phyloP scores from a whole-genome alignment of 306 rosid species.

The Delonix regia region DNA sequence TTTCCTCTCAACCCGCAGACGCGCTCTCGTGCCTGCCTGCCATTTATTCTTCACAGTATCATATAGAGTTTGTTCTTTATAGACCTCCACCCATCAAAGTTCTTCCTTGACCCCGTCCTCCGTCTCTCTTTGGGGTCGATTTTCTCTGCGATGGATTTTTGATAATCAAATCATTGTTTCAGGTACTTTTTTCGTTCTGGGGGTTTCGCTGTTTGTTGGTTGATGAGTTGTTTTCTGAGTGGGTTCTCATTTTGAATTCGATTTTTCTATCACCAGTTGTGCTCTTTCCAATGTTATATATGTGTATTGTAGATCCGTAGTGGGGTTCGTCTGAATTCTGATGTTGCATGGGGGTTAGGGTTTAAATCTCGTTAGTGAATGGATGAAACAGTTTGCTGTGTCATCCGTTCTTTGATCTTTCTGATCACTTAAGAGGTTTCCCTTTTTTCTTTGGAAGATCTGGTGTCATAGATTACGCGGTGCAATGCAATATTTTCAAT shows the following conservation, averaged over 20 bases:
- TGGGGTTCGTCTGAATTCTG: conserved; percentile 21
- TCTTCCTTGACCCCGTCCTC: not conserved
- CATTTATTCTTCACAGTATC: conserved; percentile 23
- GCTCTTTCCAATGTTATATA: not conserved
- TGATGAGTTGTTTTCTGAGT: not conserved
- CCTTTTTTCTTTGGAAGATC: not conserved
- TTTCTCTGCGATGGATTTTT: conserved; percentile 35
- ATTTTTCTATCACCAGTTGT: not conserved
- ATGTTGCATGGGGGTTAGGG: conserved; percentile 35
- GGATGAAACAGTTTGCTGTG: conserved; percentile 29
- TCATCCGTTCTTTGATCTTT: conserved; percentile 21
- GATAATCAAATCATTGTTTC: conserved; percentile 39
- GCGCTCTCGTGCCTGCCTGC: conserved; percentile 37
- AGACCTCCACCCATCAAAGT: conserved; percentile 25
- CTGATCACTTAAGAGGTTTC: not conserved
- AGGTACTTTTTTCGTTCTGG: conserved; percentile 28
- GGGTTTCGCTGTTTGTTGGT: not conserved
- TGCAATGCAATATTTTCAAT: conserved; percentile 5
- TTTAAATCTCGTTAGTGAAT: conserved; percentile 28
- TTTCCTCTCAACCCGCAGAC: conserved; percentile 40
- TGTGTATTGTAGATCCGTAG: conserved; percentile 37
- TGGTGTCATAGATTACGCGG: not conserved
- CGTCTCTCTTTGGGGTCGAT: not conserved
- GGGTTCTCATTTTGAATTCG: not conserved
- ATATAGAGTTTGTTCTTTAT: not conserved